A percentile compares a stretch with the other conserved stretches of the same genome.
phyloP scores from a whole-genome alignment of 805 yeast genomes.

The Pichia phayaonensis region DNA sequence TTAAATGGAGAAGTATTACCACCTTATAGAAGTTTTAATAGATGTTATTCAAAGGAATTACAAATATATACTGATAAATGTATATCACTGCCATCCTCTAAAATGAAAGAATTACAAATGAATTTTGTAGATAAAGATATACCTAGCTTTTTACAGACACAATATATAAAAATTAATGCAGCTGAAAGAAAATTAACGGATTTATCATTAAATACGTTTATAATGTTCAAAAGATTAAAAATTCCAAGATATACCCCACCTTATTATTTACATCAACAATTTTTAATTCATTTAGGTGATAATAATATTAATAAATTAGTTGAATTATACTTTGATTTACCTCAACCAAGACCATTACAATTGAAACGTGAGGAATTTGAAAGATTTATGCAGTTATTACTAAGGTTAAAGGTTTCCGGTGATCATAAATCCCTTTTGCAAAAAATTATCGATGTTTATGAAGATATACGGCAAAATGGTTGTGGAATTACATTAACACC shows the following conservation, averaged over 20 bases:
- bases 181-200: slow-evolving; percentile 6
- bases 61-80: slow-evolving; percentile 1
- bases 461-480: slow-evolving; percentile 9
- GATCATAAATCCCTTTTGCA: slow-evolving; percentile 6
- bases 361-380: slow-evolving; percentile 16
- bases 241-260: slow-evolving; percentile 9
- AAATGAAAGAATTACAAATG: slow-evolving; percentile 1
- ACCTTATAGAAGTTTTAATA: slow-evolving; percentile 5
- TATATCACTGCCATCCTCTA: background rate
- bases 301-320: slow-evolving; percentile 5
- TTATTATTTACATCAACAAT: slow-evolving; percentile 16
- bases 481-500: slow-evolving; percentile 11
- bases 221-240: slow-evolving; percentile 10
- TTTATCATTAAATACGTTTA: slow-evolving; percentile 4
- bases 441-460: slow-evolving; percentile 10
- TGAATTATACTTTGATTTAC: slow-evolving; percentile 16
- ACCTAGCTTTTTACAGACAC: background rate
- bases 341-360: slow-evolving; percentile 12
- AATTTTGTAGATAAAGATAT: background rate
- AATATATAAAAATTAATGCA: slow-evolving; percentile 1
- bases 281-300: slow-evolving; percentile 7
- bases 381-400: slow-evolving; percentile 9
- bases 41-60: slow-evolving; percentile 5
- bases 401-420: slow-evolving; percentile 7
- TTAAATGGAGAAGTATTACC: background rate